Conservation (phyloP, 2,329 filamentous ascomycete genomes). For the Colletotrichum sp. region DNA sequence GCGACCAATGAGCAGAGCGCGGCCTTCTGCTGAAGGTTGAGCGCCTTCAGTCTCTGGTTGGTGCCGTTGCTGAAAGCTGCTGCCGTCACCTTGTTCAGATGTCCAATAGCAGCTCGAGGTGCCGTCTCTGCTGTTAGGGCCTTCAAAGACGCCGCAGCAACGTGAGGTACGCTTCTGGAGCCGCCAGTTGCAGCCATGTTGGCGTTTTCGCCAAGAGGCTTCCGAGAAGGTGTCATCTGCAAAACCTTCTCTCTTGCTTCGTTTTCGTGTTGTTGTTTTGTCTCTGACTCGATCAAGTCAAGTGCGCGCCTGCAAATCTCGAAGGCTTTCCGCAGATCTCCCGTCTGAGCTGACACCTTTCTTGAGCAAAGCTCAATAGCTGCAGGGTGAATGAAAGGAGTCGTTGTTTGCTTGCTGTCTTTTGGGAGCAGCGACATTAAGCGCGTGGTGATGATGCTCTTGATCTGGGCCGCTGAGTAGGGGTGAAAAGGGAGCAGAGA, state of each 20-base stretch:
- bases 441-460: slow-evolving; percentile 82
- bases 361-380: slow-evolving; percentile 94
- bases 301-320: slow-evolving; percentile 91
- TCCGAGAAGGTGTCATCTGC: slow-evolving; percentile 73
- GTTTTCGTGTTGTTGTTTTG: slow-evolving; percentile 73
- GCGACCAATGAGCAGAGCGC: slow-evolving; percentile 88
- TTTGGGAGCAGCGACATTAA: slow-evolving; percentile 75
- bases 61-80: slow-evolving; percentile 91
- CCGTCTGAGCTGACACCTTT: slow-evolving; percentile 93
- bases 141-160: slow-evolving; percentile 60
- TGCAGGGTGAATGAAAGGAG: slow-evolving; percentile 92
- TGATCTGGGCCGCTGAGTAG: slow-evolving; percentile 88
- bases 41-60: slow-evolving; percentile 78
- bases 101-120: slow-evolving; percentile 85
- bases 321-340: slow-evolving; percentile 93
- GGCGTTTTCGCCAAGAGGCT: slow-evolving; percentile 79
- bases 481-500: slow-evolving; percentile 90
- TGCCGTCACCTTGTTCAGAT: slow-evolving; percentile 90
- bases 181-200: slow-evolving; percentile 64
- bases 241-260: slow-evolving; percentile 60
- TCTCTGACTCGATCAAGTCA: slow-evolving; percentile 87
- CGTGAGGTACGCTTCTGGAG: slow-evolving; percentile 48
- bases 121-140: slow-evolving; percentile 77
- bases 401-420: slow-evolving; percentile 54
- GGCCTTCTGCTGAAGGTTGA: slow-evolving; percentile 97